A percentile compares a stretch with the other conserved stretches of the same genome.
Conservation (phyloP, 768 basidiomycete species). For the Tricholoma bakamatsutake region DNA sequence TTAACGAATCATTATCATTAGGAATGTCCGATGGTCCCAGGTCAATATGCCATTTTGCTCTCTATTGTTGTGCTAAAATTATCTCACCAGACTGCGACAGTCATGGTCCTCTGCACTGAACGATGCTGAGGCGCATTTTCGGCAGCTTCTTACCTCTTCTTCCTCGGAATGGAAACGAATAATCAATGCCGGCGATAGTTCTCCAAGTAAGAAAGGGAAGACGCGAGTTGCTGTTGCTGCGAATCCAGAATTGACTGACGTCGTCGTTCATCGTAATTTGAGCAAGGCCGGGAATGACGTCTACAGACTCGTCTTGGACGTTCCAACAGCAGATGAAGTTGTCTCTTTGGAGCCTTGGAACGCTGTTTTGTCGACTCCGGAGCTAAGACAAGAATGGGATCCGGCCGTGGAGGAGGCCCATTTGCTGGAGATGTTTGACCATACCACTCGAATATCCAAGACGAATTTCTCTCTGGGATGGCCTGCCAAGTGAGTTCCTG, state of each 20-base stretch:
- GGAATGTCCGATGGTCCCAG: conserved; percentile 57
- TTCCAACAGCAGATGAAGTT: conserved; percentile 57
- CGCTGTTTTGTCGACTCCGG: conserved; percentile 77
- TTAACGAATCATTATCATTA: not conserved
- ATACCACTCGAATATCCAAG: conserved; percentile 77
- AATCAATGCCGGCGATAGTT: conserved; percentile 33
- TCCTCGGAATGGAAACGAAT: conserved; percentile 81
- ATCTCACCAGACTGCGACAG: conserved; percentile 61
- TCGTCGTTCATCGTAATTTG: conserved; percentile 70
- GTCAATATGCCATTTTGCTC: conserved; percentile 21
- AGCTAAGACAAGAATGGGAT: conserved; percentile 89
- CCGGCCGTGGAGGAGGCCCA: conserved; percentile 84
- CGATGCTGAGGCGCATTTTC: conserved; percentile 72
- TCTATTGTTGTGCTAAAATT: not conserved
- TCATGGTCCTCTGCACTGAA: conserved; percentile 76
- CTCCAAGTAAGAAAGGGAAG: conserved; percentile 56
- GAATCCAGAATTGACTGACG: conserved; percentile 61
- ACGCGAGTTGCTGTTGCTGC: conserved; percentile 37
- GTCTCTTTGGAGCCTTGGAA: conserved; percentile 74
- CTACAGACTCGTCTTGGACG: conserved; percentile 78
- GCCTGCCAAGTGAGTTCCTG: conserved; percentile 82
- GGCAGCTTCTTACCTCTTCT: conserved; percentile 68
- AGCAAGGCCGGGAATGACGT: conserved; percentile 69
- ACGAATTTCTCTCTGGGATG: conserved; percentile 92
- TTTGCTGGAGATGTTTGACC: conserved; percentile 82